Conservation (phyloP, 345 rosid species). For the Limnanthes douglasii region DNA sequence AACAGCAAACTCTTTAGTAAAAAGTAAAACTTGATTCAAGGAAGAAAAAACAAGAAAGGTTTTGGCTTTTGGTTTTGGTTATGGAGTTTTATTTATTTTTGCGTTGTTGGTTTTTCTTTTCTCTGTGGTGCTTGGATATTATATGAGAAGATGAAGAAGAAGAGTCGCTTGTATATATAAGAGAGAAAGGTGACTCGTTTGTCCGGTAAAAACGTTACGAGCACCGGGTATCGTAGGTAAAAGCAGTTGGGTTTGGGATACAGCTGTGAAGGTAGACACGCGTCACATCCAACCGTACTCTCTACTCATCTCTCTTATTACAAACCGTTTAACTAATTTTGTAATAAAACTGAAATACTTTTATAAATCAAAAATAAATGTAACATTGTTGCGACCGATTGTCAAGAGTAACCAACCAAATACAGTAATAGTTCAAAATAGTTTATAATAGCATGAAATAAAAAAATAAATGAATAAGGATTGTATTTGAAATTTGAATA, state of each 20-base stretch:
- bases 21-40: neutral
- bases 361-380: neutral
- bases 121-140: neutral
- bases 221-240: constrained; percentile 36
- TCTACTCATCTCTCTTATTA: neutral
- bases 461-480: constrained; percentile 2
- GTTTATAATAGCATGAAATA: constrained; percentile 8
- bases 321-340: neutral
- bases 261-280: constrained; percentile 76
- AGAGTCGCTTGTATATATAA: constrained; percentile 14
- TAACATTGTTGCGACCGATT: neutral
- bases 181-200: constrained; percentile 7
- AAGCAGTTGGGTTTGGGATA: constrained; percentile 66
- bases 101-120: neutral
- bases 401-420: neutral
- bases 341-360: too few species aligned
- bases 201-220: constrained; percentile 30
- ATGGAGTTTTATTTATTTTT: neutral
- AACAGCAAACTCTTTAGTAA: constrained; percentile 8
- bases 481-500: too few species aligned
- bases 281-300: constrained; percentile 25
- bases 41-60: neutral
- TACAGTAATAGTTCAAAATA: constrained; percentile 19
- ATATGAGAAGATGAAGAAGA: constrained; percentile 15
- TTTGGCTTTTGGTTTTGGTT: neutral